Evolutionary conservation across 1,284 basidiomycete genomes (phyloP).

Genomic region (Acaromyces ingoldii): DNA sequence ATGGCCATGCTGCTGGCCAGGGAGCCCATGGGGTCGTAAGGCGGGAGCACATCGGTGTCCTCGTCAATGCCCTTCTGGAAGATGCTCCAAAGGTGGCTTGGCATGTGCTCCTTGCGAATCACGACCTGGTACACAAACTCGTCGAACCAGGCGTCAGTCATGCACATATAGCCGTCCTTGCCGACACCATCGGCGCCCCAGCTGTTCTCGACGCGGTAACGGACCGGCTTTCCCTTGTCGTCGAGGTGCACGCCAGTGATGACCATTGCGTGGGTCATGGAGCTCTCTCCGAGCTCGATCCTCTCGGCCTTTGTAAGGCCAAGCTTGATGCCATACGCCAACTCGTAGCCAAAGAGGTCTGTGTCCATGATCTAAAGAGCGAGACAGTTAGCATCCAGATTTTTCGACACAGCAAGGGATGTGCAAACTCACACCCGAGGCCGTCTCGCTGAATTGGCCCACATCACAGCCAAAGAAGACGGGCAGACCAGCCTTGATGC

Average conservation of each 20-base stretch:
- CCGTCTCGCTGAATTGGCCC: constrained; percentile 68
- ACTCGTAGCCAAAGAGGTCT: constrained; percentile 64
- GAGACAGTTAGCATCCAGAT: too few relatives aligned
- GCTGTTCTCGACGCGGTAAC: constrained; percentile 92
- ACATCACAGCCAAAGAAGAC: constrained; percentile 90
- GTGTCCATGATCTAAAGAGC: constrained; percentile 88
- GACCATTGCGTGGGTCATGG: constrained; percentile 79
- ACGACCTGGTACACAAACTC: constrained; percentile 58
- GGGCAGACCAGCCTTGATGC: constrained; percentile 81
- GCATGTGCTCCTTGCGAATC: constrained; percentile 28
- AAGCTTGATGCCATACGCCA: constrained; percentile 61
- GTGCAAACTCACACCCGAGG: too few relatives aligned
- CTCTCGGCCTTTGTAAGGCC: constrained; percentile 75
- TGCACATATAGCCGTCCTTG: constrained; percentile 86
- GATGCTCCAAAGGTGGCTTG: constrained; percentile 25
- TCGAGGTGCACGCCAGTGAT: constrained; percentile 34
- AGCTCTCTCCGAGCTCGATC: constrained; percentile 71
- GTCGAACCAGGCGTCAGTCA: constrained; percentile 71
- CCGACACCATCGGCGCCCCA: constrained; percentile 77
- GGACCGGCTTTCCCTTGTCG: constrained; percentile 64
- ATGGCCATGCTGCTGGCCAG: constrained; percentile 11
- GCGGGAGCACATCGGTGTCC: constrained; percentile 53
- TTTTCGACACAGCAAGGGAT: too few relatives aligned
- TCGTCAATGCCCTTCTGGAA: constrained; percentile 25
- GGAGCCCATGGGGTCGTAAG: constrained; percentile 29